Base-by-base conservation (phyloP, 257 asterid species). In the Solanum lignicaule region DNA sequence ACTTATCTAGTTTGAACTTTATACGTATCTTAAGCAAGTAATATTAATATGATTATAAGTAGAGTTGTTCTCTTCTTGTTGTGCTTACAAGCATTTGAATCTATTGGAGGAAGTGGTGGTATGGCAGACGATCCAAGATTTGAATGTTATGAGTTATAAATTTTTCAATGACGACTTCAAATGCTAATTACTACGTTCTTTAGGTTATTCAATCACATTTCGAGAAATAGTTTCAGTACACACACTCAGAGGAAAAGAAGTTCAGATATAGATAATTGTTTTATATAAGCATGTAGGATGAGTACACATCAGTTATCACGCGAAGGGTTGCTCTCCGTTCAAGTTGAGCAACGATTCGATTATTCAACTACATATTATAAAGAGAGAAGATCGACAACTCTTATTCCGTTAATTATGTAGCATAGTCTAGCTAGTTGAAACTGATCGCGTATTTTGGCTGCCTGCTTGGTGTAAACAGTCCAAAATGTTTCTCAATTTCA, bases 401-500 rank as follows among this genome's bases (percentile, higher is more conserved):
- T 79, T 78, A 41, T 41, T 78, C 84, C 9, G 36, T 9, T 41
- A 36, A 38, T 11, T 10, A 7, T 73, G 2, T 33, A 35, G 48
- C 31, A 9, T 74, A 18, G 16, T 39, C 43, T 13, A 39, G 32
- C 85, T 72, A 62, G 85, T 43, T 83, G 41, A 90, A 87, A 35
- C 32, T 89, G 69, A 90, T 60, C 2, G 78, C 83, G 89, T 89
- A 90, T 39, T 90, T 90, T 60, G 84, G 87, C 27, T 87, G 88
- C 13, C 81, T 83, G 71, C n/a, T 85, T 15, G 91, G 87, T 3
- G 8, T 18, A 69, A 88, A 89, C 32, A 88, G 62, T 66, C 93
- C 91, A 27, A 78, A 91, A 79, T 91, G 87, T 39, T 88, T 87
- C 87, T 91, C 93, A 87, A 6, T 0, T 9, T 88, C 88, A 7